Percentiles rank a stretch among this genome's conserved stretches.
Evolutionary conservation across 169 alveolate genomes (phyloP).

Genomic region (Cryptosporidium tyzzeri): DNA sequence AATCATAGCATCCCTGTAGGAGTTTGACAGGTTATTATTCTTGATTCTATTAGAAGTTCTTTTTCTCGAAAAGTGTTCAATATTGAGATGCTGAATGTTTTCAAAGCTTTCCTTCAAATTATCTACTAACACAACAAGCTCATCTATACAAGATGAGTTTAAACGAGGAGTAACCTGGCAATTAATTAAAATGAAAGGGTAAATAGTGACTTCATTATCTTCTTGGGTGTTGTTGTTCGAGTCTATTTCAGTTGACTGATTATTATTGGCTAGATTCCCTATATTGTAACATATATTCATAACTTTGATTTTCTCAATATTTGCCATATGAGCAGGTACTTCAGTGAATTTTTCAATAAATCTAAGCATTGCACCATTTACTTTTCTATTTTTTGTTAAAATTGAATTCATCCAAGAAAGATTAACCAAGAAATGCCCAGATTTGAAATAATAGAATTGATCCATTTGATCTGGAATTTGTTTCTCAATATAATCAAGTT

Average conservation of each 20-base stretch:
- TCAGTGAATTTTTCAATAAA: slow-evolving; percentile 28
- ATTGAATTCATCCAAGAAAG: slow-evolving; percentile 58
- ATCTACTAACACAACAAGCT: background rate
- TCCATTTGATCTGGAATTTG: slow-evolving; percentile 40
- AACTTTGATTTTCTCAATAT: slow-evolving; percentile 38
- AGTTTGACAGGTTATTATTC: slow-evolving; percentile 49
- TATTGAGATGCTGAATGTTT: background rate
- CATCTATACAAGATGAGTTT: slow-evolving; percentile 8
- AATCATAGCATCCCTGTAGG: slow-evolving; percentile 64
- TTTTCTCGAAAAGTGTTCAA: slow-evolving; percentile 17
- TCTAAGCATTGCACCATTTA: background rate
- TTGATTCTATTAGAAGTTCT: slow-evolving; percentile 69
- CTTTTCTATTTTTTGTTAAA: background rate
- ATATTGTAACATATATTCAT: slow-evolving; percentile 29
- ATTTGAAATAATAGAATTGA: slow-evolving; percentile 28
- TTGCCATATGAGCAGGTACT: slow-evolving; percentile 20
- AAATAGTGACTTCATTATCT: background rate
- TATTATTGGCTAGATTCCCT: background rate
- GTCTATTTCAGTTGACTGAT: background rate
- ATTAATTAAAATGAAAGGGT: slow-evolving; percentile 21
- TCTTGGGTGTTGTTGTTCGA: background rate
- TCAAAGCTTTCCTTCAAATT: slow-evolving; percentile 16
- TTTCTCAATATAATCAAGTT: background rate
- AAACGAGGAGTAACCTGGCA: slow-evolving; percentile 24
- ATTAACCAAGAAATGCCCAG: slow-evolving; percentile 56